Conservation (phyloP, 768 basidiomycete species). For the Mycena leptocephala region DNA sequence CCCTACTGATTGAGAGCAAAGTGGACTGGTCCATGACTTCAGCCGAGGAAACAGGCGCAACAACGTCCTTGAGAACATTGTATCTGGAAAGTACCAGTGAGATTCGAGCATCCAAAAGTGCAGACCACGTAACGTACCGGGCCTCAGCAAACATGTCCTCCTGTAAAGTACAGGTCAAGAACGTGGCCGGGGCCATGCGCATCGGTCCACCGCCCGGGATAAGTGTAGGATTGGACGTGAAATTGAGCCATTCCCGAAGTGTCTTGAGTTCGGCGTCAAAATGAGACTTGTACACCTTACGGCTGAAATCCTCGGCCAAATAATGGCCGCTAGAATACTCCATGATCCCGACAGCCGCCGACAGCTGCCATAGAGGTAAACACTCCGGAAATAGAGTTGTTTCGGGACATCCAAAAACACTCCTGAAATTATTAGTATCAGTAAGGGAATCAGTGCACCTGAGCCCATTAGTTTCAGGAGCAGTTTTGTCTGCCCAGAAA, state of each 20-base stretch:
- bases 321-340: constrained; percentile 11
- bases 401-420: no score
- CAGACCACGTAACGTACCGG: background rate
- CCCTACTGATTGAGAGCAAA: background rate
- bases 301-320: background rate
- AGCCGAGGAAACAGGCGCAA: background rate
- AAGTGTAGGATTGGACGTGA: background rate
- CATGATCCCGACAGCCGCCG: background rate
- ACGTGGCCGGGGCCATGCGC: background rate
- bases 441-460: no score
- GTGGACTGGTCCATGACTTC: background rate
- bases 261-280: constrained; percentile 7
- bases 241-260: background rate
- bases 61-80: background rate
- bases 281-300: background rate
- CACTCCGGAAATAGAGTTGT: no score
- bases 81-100: background rate
- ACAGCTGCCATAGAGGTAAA: no score
- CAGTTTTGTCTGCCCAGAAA: no score
- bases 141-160: background rate
- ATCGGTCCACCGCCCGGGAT: background rate
- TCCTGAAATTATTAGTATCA: no score
- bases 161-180: background rate
- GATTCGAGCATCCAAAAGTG: no score
- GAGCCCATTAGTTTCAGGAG: no score